Conservation (phyloP, 306 rosid species). For the Urtica urens region DNA sequence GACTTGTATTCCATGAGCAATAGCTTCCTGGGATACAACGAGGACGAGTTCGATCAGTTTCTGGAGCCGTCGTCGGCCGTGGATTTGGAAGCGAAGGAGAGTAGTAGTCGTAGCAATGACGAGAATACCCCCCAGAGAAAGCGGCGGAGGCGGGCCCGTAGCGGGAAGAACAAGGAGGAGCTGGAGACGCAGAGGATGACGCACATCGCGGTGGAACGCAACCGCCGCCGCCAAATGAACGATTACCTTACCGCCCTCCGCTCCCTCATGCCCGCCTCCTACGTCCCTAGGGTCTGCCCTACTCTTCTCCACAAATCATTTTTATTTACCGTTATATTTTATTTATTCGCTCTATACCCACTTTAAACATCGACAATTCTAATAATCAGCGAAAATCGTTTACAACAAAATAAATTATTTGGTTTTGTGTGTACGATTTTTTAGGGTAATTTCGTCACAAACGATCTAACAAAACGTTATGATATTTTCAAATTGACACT, state of each 20-base stretch:
- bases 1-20: constrained; percentile 28
- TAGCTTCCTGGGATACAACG: too few species aligned
- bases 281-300: constrained; percentile 67
- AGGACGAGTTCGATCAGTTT: too few species aligned
- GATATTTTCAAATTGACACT: too few species aligned
- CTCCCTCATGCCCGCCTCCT: constrained; percentile 81
- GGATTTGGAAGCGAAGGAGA: too few species aligned
- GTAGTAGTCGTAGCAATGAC: too few species aligned
- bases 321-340: too few species aligned
- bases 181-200: constrained; percentile 89
- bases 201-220: constrained; percentile 89
- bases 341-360: not conserved
- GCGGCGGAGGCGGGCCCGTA: constrained; percentile 51
- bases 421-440: too few species aligned
- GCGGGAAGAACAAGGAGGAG: constrained; percentile 60
- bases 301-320: not conserved
- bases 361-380: not conserved
- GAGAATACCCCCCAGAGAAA: too few species aligned
- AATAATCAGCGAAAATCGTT: not conserved
- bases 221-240: constrained; percentile 85
- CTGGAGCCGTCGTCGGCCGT: too few species aligned
- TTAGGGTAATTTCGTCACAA: too few species aligned
- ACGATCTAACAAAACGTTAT: too few species aligned
- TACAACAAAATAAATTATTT: too few species aligned
- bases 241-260: constrained; percentile 67